Base-by-base conservation (phyloP, 2,329 filamentous ascomycete genomes). In the Phialemoniopsis sp. region DNA sequence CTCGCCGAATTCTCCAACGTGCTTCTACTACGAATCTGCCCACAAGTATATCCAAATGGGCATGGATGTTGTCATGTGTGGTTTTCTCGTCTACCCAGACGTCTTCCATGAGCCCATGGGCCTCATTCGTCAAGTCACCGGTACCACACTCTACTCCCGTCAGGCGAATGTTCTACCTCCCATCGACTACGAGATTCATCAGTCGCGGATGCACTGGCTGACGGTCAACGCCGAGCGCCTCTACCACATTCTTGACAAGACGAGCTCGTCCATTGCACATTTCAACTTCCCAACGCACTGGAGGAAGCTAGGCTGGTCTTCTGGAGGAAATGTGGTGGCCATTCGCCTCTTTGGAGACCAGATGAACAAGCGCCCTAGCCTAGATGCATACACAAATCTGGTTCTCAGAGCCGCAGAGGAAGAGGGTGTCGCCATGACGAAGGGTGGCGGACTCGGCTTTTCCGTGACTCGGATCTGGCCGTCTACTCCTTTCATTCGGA, bases 21-120 rank as follows among this genome's bases (percentile, higher is more conserved):
- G 33, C 5, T 18, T 39, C 8, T 39, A 39, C 30, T 21, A 34
- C 18, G 37, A 39, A 19, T 32, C 28, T 18, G 37, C 37, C 3
- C 29, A 31, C 37, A 39, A 39, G 37, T 39, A 39, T 17, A 15
- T 32, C 37, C 37, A 39, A 18, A 13, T 39, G 14, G 30, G 37
- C 6, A 17, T 39, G 37, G 37, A 39, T 30, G 12, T 39, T 8
- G 28, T 32, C 12, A 39, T 39, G 37, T 30, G 13, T 19, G 37
- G 37, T 13, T 26, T 39, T 12, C n/a, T 32, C 6, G 37, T 39
- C 6, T 32, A 32, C n/a, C 37, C 37, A 13, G 16, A 13, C 8
- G 13, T 12, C 15, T 15, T 21, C 16, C 14, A 39, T 30, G 37
- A 33, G 37, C 10, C 37, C 5, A 5, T 39, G 17, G 28, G 37